Base-by-base conservation (phyloP, 1,139 yeast species). In the Protomyces inouyei region DNA sequence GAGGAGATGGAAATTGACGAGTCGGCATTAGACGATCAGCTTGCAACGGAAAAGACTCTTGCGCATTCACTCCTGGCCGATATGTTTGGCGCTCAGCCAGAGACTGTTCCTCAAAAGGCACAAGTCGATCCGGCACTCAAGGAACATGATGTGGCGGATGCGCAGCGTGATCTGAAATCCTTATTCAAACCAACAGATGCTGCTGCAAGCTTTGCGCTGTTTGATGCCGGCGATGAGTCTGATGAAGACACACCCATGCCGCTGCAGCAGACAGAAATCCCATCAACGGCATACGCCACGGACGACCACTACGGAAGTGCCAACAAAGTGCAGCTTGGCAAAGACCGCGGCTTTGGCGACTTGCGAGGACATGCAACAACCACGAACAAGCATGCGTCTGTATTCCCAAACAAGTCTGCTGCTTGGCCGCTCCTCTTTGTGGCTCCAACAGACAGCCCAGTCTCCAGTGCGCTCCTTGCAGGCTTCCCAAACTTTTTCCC, bases 211-310 rank as follows among this genome's bases (percentile, higher is more conserved):
- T 38, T 57, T 88, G 90, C 85, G 72, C 88, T 85, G 71, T 76
- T 85, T 78, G 90, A 85, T 71, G 82, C 78, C 72, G 85, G 84
- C 72, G 88, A 88, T 40, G 88, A 65, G 10, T 64, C 56, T 35
- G 70, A 65, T 18, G 70, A 68, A 28, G 69, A 68, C 9, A 37
- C 43, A 9, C 43, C 18, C 43, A 37, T 37, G 43, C 69, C 65
- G 2, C 55, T 53, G 16, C 64, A 56, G n/a, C 38, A 51, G 10
- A 64, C 45, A 10, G 54, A 46, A 12, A 61, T 28, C 8, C 55
- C 25, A 8, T 57, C 36, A n/a, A 35, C 55, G 14, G 10, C 28
- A 5, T 3, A 3, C 3, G 32, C 57, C 12, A 35, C 23, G 4
- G 57, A 52, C 43, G 52, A 52, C 23, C 21, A 23, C 52, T 48